Evolutionary conservation across 2,329 filamentous ascomycete species (phyloP).

Genomic region (Leptographium wingfieldii): DNA sequence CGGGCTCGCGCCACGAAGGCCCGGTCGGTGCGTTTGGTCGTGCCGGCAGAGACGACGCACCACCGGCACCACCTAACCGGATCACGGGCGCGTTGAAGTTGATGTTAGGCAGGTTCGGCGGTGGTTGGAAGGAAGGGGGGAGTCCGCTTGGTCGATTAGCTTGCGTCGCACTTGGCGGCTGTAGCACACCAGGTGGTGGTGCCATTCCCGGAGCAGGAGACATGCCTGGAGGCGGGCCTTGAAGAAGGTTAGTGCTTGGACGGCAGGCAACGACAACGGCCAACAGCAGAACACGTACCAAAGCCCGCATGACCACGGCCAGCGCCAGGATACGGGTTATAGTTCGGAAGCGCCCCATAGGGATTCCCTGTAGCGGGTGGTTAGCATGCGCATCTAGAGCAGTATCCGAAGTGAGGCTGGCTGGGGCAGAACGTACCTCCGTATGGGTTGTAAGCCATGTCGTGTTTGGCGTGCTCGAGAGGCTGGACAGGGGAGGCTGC

Average conservation of each 20-base stretch:
- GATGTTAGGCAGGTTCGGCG: slow-evolving; percentile 88
- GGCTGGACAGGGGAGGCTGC: neutral
- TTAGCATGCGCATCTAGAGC: neutral
- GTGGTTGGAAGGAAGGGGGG: slow-evolving; percentile 74
- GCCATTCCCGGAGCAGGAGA: slow-evolving; percentile 68
- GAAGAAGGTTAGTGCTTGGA: slow-evolving; percentile 5
- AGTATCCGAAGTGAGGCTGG: neutral
- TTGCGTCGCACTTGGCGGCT: slow-evolving; percentile 54
- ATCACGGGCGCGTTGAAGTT: slow-evolving; percentile 98
- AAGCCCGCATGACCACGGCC: slow-evolving; percentile 63
- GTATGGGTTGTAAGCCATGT: slow-evolving; percentile 51
- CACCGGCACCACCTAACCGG: slow-evolving; percentile 61
- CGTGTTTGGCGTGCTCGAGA: neutral
- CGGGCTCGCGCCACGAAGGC: slow-evolving; percentile 38
- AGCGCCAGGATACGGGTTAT: slow-evolving; percentile 54
- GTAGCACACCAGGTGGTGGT: slow-evolving; percentile 65
- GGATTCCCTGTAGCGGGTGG: slow-evolving; percentile 25
- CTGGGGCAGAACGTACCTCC: slow-evolving; percentile 26
- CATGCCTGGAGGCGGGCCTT: slow-evolving; percentile 70
- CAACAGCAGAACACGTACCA: slow-evolving; percentile 38
- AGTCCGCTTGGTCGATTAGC: slow-evolving; percentile 70
- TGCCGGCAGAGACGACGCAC: slow-evolving; percentile 10
- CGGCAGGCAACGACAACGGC: neutral
- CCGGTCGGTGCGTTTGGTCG: slow-evolving; percentile 34
- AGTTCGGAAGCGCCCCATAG: slow-evolving; percentile 66